phyloP scores from a whole-genome alignment of 1,284 basidiomycete genomes.

The Inonotus obliquus region DNA sequence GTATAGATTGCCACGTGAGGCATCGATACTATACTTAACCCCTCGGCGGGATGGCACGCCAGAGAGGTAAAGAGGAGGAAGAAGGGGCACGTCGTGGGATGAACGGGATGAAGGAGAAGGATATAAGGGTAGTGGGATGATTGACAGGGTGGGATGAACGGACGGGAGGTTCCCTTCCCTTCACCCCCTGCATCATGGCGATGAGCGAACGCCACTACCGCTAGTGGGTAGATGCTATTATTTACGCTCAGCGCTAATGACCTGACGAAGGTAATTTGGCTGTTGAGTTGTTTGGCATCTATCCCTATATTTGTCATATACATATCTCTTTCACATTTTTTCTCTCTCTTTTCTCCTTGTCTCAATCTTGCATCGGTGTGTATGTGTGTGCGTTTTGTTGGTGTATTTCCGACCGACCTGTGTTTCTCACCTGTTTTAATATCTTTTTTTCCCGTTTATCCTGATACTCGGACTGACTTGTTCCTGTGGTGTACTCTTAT shows the following conservation, averaged over 20 bases:
- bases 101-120: neutral
- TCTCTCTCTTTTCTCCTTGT: neutral
- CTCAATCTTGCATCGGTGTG: slow-evolving; percentile 1
- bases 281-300: neutral
- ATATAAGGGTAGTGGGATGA: neutral
- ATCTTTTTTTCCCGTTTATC: neutral
- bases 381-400: neutral
- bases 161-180: neutral
- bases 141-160: neutral
- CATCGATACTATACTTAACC: neutral
- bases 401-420: neutral
- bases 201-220: neutral
- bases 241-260: neutral
- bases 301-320: neutral
- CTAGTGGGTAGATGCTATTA: neutral
- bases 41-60: neutral
- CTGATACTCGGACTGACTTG: neutral
- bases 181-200: too few relatives aligned
- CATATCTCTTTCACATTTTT: neutral
- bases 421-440: neutral
- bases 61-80: neutral
- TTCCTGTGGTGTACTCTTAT: slow-evolving; percentile 2
- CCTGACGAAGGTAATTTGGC: neutral
- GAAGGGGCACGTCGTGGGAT: neutral
- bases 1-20: neutral